These are phyloP conservation scores for Trichoderma virens DNA, from an alignment of 495 filamentous ascomycete species.

Conservation along the genomic window DNA sequence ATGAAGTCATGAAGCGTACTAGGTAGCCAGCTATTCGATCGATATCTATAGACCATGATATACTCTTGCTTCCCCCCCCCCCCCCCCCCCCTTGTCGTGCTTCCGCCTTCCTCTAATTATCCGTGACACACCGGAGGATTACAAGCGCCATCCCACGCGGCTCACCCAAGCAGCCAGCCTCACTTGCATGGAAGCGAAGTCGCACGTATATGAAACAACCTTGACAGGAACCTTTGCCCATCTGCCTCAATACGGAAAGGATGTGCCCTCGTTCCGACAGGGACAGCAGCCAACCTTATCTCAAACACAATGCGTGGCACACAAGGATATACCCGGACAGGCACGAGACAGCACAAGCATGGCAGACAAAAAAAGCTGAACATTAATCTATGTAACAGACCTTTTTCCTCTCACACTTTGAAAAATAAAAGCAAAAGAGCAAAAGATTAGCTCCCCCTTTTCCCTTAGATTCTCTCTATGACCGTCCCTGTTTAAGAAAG, in stretches of 20 bases:
- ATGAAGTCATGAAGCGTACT: neutral
- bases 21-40: neutral
- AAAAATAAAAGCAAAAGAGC: neutral
- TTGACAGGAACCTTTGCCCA: neutral
- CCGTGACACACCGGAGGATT: neutral
- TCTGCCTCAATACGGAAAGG: neutral
- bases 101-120: neutral
- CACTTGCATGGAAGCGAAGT: neutral
- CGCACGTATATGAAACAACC: neutral
- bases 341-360: too few species aligned
- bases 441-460: neutral
- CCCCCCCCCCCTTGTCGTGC: neutral
- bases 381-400: neutral
- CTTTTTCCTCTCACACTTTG: neutral
- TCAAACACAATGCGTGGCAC: neutral
- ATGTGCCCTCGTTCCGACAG: neutral
- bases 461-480: slow-evolving; percentile 11
- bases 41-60: slow-evolving; percentile 12
- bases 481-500: slow-evolving; percentile 11
- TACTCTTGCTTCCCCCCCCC: neutral
- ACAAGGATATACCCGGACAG: too few species aligned
- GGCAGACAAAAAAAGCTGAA: too few species aligned
- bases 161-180: neutral
- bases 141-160: neutral
- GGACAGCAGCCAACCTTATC: neutral